Evolutionary conservation across 2,329 filamentous ascomycete species (phyloP).

Genomic region (Diaporthe sp.): DNA sequence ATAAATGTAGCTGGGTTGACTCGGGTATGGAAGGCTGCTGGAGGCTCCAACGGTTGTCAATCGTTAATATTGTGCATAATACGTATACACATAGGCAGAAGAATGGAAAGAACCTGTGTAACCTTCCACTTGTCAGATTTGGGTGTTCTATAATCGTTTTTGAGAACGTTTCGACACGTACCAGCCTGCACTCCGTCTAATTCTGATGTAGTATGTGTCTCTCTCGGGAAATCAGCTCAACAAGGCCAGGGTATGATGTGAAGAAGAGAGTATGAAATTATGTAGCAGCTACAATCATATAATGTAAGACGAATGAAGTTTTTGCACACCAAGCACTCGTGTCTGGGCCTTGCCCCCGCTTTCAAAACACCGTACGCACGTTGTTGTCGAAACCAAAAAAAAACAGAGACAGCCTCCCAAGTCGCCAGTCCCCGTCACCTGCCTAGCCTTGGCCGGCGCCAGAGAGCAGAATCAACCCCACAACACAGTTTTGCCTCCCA

Average conservation of each 20-base stretch:
- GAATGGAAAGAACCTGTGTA: background rate
- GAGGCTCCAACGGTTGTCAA: background rate
- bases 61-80: background rate
- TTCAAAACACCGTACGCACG: slow-evolving; percentile 25
- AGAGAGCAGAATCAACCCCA: slow-evolving; percentile 7
- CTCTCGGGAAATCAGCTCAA: background rate
- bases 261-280: slow-evolving; percentile 26
- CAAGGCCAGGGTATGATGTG: background rate
- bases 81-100: background rate
- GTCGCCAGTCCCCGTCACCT: background rate
- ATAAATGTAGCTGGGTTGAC: background rate
- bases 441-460: slow-evolving; percentile 3
- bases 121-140: background rate
- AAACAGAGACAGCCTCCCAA: background rate
- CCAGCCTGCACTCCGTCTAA: background rate
- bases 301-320: background rate
- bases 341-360: slow-evolving; percentile 7
- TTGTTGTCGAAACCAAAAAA: slow-evolving; percentile 16
- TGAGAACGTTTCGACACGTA: background rate
- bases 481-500: slow-evolving; percentile 30
- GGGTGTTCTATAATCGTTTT: background rate
- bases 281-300: slow-evolving; percentile 17
- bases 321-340: slow-evolving; percentile 7
- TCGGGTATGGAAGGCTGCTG: background rate
- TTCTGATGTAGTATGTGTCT: background rate